Evolutionary conservation across 306 rosid species (phyloP), one percentile per base, ranked within the genome.

Genomic region (Rosa multiflora): DNA sequence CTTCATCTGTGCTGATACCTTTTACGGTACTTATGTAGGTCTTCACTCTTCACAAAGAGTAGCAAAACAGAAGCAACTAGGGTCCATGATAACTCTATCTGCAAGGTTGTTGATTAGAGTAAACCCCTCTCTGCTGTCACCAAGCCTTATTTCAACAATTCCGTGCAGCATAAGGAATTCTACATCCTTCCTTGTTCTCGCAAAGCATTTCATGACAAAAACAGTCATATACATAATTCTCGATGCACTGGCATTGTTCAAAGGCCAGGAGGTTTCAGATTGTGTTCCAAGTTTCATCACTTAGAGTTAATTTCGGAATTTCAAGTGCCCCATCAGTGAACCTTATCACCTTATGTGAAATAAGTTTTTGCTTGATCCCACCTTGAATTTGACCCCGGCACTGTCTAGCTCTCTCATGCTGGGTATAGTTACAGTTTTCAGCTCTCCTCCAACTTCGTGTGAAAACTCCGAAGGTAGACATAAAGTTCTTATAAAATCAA

Each of bases 361-460:
- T 51, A 84, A 15, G 76, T 80, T 47, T 15, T 74, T 75, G 44
- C 59, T 68, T 14, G 37, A 58, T 71, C 70, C 46, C 39, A 67
- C 77, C 49, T 47, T 15, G 4, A 87, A 83, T 53, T 2, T 13
- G 40, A 89, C 70, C 42, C 88, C 87, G 1, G 85, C 88, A 23
- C 40, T 56, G 20, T 17, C 46, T 26, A 85, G 49, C 64, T 82
- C 59, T 23, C 80, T 74, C 14, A 72, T 35, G 78, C 70, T 56
- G 69, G 82, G 67, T 59, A 59, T 26, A 70, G 11, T 71, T 79
- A 83, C 11, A 46, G 61, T 72, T 66, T 49, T 49, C 55, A 73
- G 48, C 37, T 20, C 21, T 11, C 70, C 61, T 70, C 78, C 55
- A 3, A 18, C 37, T 53, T 53, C 20, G 0, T 10, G 69, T 39